phyloP scores from a whole-genome alignment of 1,284 basidiomycete genomes.

The Ustilago tritici region DNA sequence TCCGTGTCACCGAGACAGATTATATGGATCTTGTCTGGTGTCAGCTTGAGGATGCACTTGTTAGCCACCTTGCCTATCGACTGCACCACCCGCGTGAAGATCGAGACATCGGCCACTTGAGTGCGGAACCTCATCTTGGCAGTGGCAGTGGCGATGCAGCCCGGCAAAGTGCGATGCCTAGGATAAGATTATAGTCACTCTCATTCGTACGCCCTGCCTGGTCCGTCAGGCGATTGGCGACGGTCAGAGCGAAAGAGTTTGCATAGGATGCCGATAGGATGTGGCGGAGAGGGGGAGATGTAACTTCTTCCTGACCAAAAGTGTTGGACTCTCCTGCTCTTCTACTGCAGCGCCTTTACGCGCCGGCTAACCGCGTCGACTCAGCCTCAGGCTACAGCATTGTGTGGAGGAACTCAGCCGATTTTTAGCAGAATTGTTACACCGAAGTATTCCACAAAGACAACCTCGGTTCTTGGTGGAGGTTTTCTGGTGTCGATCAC shows the following conservation, averaged over 20 bases:
- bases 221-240: background rate
- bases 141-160: slow-evolving; percentile 7
- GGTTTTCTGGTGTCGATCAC: slow-evolving; percentile 40
- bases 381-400: slow-evolving; percentile 7
- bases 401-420: slow-evolving; percentile 12
- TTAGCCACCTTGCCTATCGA: slow-evolving; percentile 66
- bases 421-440: slow-evolving; percentile 13
- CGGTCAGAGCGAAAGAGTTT: background rate
- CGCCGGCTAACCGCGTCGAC: slow-evolving; percentile 9
- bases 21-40: slow-evolving; percentile 62
- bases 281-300: background rate
- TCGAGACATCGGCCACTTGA: slow-evolving; percentile 55
- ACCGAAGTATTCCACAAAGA: background rate
- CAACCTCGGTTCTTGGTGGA: slow-evolving; percentile 16
- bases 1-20: slow-evolving; percentile 64
- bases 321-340: slow-evolving; percentile 18
- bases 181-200: background rate
- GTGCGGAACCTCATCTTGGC: slow-evolving; percentile 66
- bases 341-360: background rate
- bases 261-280: background rate
- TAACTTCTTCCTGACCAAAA: background rate
- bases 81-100: slow-evolving; percentile 61
- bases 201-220: slow-evolving; percentile 10
- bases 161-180: slow-evolving; percentile 14
- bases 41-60: slow-evolving; percentile 66